A percentile compares a stretch with the other conserved stretches of the same genome.
Conservation (phyloP, 495 filamentous ascomycete species). For the Aspergillus egyptiacus region DNA sequence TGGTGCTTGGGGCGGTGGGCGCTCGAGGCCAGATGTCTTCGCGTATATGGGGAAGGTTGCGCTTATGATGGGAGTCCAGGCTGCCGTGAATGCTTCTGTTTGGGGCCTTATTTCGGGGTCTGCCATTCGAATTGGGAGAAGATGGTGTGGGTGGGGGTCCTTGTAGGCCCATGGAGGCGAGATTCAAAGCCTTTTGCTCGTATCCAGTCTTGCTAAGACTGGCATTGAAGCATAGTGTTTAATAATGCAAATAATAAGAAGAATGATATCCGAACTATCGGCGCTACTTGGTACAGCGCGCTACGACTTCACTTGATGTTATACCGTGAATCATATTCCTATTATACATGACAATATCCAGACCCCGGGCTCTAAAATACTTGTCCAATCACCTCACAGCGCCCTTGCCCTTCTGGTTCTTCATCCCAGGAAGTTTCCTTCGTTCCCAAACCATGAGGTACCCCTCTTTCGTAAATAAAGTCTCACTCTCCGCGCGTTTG, state of each 20-base stretch:
- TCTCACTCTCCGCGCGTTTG: constrained; percentile 75
- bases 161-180: too few relatives aligned
- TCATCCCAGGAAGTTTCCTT: constrained; percentile 49
- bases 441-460: constrained; percentile 97
- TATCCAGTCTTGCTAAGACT: too few relatives aligned
- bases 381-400: constrained; percentile 12
- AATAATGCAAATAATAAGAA: not conserved
- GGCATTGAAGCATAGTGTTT: not conserved
- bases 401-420: constrained; percentile 42
- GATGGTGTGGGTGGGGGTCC: constrained; percentile 43
- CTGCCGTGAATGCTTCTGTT: constrained; percentile 37
- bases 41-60: constrained; percentile 41
- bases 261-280: too few relatives aligned
- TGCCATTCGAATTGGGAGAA: constrained; percentile 42
- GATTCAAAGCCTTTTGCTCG: too few relatives aligned
- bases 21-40: constrained; percentile 29
- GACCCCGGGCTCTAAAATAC: not conserved
- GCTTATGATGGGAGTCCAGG: constrained; percentile 43
- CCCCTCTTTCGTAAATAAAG: constrained; percentile 85
- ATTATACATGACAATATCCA: constrained; percentile 9
- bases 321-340: too few relatives aligned
- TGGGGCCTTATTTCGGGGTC: constrained; percentile 41
- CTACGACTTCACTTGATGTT: too few relatives aligned
- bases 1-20: constrained; percentile 38
- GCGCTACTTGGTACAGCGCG: too few relatives aligned